phyloP scores from a whole-genome alignment of 306 rosid species.

The apple (Malus domestica) region DNA sequence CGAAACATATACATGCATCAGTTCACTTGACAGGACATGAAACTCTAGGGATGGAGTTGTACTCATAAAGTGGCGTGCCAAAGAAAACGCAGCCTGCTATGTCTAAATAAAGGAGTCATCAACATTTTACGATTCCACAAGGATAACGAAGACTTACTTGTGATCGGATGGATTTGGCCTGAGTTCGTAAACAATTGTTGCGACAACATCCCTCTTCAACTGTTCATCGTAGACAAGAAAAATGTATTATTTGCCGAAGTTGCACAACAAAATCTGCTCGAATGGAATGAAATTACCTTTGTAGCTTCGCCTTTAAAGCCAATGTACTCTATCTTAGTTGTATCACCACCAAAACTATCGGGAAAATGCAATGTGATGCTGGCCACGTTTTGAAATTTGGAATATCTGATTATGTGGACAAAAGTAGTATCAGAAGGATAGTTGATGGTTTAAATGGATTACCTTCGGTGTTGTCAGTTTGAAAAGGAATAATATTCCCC shows the following conservation, averaged over 20 bases:
- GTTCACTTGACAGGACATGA: neutral
- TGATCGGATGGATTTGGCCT: constrained; percentile 98
- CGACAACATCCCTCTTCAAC: constrained; percentile 89
- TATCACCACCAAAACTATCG: constrained; percentile 78
- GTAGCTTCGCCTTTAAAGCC: constrained; percentile 99
- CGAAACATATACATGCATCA: neutral
- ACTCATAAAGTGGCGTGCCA: neutral
- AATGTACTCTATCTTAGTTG: constrained; percentile 73
- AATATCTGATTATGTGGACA: constrained; percentile 45
- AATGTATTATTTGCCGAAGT: neutral
- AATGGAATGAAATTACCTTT: constrained; percentile 49
- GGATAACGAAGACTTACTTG: constrained; percentile 54
- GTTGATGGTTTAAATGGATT: neutral
- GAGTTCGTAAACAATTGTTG: constrained; percentile 82
- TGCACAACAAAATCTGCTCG: constrained; percentile 5
- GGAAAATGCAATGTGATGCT: constrained; percentile 94
- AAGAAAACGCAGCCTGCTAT: neutral
- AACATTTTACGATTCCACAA: neutral
- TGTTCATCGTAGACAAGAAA: constrained; percentile 23
- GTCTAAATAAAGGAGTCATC: neutral
- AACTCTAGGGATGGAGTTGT: neutral
- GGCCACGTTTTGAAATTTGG: constrained; percentile 89
- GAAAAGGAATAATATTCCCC: neutral
- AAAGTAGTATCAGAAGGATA: constrained; percentile 9
- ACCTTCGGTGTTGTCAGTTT: neutral